Percentiles rank a stretch among this genome's conserved stretches.
Evolutionary conservation across 805 yeast species (phyloP).

Genomic region (Pichia gijzeniarum): DNA sequence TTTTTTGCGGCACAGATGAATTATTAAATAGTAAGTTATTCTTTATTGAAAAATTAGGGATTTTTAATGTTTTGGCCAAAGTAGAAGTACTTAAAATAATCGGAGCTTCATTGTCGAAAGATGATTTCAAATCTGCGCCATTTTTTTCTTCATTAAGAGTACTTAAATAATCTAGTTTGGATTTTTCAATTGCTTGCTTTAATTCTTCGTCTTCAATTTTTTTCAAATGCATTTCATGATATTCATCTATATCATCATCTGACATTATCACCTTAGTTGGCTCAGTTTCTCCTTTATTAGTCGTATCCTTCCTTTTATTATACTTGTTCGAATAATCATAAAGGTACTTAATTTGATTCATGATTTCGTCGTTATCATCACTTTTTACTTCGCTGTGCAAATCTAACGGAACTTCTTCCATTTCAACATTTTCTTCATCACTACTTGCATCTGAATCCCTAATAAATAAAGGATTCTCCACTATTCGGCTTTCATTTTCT

Average conservation of each 20-base stretch:
- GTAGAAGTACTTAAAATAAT: constrained; percentile 19
- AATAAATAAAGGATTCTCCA: constrained; percentile 5
- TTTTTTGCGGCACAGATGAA: neutral
- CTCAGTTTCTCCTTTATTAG: neutral
- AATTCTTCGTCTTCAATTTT: constrained; percentile 28
- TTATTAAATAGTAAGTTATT: constrained; percentile 14
- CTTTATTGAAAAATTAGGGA: constrained; percentile 15
- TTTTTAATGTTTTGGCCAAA: constrained; percentile 14
- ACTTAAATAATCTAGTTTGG: constrained; percentile 36
- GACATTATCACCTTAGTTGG: neutral
- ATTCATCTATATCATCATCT: constrained; percentile 11
- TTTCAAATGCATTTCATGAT: constrained; percentile 15
- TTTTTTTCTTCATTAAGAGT: constrained; percentile 22
- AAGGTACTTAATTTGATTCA: constrained; percentile 28
- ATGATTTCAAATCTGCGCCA: neutral
- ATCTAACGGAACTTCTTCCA: constrained; percentile 56
- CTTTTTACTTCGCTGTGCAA: constrained; percentile 9
- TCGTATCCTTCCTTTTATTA: constrained; percentile 13
- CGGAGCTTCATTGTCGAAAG: constrained; percentile 16
- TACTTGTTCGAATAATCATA: constrained; percentile 28
- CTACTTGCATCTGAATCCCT: constrained; percentile 22
- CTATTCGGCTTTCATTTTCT: neutral
- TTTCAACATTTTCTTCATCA: constrained; percentile 43
- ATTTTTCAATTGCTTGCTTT: constrained; percentile 40
- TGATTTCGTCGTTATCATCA: constrained; percentile 16